Percentiles rank a stretch among this genome's conserved stretches.
Evolutionary conservation across 208 protist genomes (phyloP).

Genomic region (Polymyxa betae): DNA sequence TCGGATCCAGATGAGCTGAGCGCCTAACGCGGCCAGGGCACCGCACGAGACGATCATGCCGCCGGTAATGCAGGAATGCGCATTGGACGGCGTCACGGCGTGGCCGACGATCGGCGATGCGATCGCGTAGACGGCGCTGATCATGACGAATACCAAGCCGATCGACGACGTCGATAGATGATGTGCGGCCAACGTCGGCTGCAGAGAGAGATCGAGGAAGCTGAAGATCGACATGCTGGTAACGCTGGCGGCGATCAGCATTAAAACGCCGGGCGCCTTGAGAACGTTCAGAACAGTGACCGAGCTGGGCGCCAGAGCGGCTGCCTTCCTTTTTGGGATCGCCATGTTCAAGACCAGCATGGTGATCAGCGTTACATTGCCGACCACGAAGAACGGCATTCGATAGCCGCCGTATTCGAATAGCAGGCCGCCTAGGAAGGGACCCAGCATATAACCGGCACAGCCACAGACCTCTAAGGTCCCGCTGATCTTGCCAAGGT

Average conservation of each 20-base stretch:
- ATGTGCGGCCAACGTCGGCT: background rate
- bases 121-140: conserved; percentile 13
- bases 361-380: background rate
- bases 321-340: background rate
- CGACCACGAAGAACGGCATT: conserved; percentile 45
- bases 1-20: background rate
- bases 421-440: conserved; percentile 22
- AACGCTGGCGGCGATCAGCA: background rate
- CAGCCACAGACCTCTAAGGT: conserved; percentile 13
- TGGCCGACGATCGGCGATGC: background rate
- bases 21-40: background rate
- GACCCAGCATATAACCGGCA: conserved; percentile 19
- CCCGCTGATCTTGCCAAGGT: background rate
- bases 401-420: conserved; percentile 41
- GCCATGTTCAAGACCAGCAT: background rate
- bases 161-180: background rate
- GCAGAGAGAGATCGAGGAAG: conserved; percentile 21
- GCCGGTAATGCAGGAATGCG: background rate
- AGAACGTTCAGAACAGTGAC: background rate
- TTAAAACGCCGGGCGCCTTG: background rate
- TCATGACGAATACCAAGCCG: conserved; percentile 36
- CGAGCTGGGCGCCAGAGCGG: background rate
- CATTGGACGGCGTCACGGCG: background rate
- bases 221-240: conserved; percentile 14
- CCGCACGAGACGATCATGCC: background rate